Conservation (phyloP, 2,329 filamentous ascomycete species). For the Epichloe festucae region DNA sequence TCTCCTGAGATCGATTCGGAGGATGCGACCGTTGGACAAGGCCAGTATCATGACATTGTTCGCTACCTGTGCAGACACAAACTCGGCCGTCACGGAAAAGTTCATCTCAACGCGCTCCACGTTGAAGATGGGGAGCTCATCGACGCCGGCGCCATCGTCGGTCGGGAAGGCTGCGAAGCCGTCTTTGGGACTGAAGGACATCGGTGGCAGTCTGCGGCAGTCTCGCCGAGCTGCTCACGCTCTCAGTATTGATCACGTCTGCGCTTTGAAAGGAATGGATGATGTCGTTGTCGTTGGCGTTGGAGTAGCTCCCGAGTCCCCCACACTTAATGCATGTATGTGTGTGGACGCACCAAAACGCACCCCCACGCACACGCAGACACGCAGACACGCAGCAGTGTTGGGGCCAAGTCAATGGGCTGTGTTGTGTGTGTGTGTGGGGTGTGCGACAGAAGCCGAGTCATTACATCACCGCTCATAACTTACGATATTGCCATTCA, state of each 20-base stretch:
- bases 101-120: conserved; percentile 85
- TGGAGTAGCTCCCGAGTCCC: not conserved
- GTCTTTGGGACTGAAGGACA: conserved; percentile 32
- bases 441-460: no score
- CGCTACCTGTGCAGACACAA: conserved; percentile 90
- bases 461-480: no score
- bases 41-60: conserved; percentile 94
- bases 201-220: conserved; percentile 12
- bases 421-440: no score
- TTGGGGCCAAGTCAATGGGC: no score
- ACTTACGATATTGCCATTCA: no score
- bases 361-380: not conserved
- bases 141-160: conserved; percentile 43
- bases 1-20: conserved; percentile 87
- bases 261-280: not conserved
- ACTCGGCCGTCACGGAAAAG: conserved; percentile 89
- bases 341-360: no score
- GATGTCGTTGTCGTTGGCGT: not conserved
- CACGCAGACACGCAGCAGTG: not conserved
- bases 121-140: conserved; percentile 80
- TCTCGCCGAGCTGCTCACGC: not conserved
- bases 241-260: not conserved
- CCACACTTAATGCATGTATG: no score
- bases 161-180: conserved; percentile 58
- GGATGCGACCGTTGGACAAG: conserved; percentile 78